Percentiles rank a stretch among this genome's conserved stretches.
These are phyloP conservation scores for Rhodotorula sp. DNA, from an alignment of 1,284 basidiomycete species.

Conservation along the genomic window DNA sequence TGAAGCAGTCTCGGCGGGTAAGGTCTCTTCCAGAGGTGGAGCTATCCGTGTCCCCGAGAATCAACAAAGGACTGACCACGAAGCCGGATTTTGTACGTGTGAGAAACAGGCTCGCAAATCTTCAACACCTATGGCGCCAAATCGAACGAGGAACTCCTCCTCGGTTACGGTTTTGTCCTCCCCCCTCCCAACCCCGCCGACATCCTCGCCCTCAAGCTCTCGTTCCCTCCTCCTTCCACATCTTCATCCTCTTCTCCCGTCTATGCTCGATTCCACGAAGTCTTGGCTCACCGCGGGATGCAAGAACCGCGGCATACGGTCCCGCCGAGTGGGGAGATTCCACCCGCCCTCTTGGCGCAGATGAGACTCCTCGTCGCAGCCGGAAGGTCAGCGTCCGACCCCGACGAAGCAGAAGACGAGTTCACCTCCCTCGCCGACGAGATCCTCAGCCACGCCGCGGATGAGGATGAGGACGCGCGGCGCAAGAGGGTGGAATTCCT, in stretches of 20 bases:
- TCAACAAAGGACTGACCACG: too few relatives aligned
- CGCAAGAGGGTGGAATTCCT: slow-evolving; percentile 53
- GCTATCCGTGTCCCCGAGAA: too few relatives aligned
- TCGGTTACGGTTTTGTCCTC: slow-evolving; percentile 83
- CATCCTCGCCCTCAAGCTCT: slow-evolving; percentile 70
- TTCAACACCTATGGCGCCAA: slow-evolving; percentile 86
- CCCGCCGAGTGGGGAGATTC: slow-evolving; percentile 21
- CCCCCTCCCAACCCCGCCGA: slow-evolving; percentile 69
- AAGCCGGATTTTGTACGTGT: slow-evolving; percentile 5
- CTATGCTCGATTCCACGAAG: neutral
- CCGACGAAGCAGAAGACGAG: neutral
- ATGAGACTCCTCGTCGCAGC: slow-evolving; percentile 43
- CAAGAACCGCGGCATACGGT: slow-evolving; percentile 24
- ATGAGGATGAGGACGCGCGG: neutral
- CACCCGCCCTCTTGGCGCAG: slow-evolving; percentile 39
- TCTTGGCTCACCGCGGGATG: slow-evolving; percentile 7
- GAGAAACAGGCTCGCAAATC: slow-evolving; percentile 58
- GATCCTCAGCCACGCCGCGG: neutral
- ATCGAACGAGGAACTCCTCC: slow-evolving; percentile 78
- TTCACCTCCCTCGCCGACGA: neutral
- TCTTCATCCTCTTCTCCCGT: slow-evolving; percentile 3
- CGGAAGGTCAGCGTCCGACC: neutral
- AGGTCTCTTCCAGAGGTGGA: too few relatives aligned
- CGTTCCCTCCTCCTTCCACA: slow-evolving; percentile 48
- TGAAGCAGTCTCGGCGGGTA: slow-evolving; percentile 27